Conservation (phyloP, 306 rosid genomes). For the Oemleria cerasiformis region DNA sequence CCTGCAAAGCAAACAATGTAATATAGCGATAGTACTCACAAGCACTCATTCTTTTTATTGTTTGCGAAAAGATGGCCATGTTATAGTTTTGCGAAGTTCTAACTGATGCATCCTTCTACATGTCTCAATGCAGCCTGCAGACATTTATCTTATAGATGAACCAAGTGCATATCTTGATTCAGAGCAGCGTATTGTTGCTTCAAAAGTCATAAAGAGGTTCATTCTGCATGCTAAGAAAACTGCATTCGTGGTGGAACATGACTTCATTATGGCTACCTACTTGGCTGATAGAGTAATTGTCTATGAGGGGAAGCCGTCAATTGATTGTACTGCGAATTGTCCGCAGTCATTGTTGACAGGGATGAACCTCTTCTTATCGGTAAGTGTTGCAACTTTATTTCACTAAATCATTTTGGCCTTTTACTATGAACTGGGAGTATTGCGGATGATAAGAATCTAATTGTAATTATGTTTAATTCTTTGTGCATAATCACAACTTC, state of each 20-base stretch:
- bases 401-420: neutral
- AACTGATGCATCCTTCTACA: neutral
- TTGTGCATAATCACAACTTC: neutral
- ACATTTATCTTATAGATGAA: slow-evolving; percentile 90
- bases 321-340: slow-evolving; percentile 80
- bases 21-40: neutral
- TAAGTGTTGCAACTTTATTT: neutral
- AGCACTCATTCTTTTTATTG: neutral
- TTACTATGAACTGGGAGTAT: neutral
- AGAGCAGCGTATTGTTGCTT: slow-evolving; percentile 94
- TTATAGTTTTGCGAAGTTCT: neutral
- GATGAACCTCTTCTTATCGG: slow-evolving; percentile 93
- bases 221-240: slow-evolving; percentile 98
- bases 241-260: slow-evolving; percentile 95
- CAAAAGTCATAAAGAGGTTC: slow-evolving; percentile 95
- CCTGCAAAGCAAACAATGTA: neutral
- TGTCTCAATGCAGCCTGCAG: slow-evolving; percentile 59
- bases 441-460: neutral
- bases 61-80: neutral
- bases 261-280: slow-evolving; percentile 97
- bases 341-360: slow-evolving; percentile 97
- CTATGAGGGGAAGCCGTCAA: slow-evolving; percentile 80
- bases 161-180: slow-evolving; percentile 99
- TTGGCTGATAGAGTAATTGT: slow-evolving; percentile 98
- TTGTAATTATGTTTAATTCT: neutral